A percentile compares a stretch with the other conserved stretches of the same genome.
phyloP scores from a whole-genome alignment of 495 filamentous ascomycete genomes.

The Neurospora discreta region DNA sequence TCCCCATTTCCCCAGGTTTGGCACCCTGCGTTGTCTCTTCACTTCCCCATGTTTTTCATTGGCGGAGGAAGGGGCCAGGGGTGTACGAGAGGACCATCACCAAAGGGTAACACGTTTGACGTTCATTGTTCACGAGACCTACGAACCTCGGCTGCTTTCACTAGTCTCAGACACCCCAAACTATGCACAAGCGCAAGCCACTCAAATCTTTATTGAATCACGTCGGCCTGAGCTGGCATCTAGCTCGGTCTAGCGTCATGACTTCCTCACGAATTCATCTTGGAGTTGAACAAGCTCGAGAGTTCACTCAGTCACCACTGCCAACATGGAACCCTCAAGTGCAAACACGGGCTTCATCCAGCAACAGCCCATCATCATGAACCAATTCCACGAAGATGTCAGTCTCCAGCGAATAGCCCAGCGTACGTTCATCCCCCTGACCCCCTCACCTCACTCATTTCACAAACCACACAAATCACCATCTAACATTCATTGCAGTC shows the following conservation, averaged over 20 bases:
- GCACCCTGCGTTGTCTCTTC: background rate
- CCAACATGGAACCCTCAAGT: conserved; percentile 31
- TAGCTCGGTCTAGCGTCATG: background rate
- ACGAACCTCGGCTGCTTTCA: background rate
- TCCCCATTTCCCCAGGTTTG: background rate
- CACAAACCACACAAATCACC: background rate
- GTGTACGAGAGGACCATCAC: background rate
- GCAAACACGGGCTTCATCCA: conserved; percentile 41
- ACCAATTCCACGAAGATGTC: conserved; percentile 39
- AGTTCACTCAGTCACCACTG: background rate
- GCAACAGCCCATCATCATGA: conserved; percentile 28
- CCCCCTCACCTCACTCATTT: background rate
- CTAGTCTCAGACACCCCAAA: background rate
- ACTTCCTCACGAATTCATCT: background rate
- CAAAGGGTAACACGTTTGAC: background rate
- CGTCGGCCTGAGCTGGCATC: background rate
- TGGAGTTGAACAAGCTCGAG: background rate
- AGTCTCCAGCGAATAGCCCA: conserved; percentile 31
- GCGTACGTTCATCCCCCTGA: conserved; percentile 15
- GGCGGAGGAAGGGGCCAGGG: background rate
- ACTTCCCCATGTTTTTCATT: background rate
- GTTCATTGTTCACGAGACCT: background rate
- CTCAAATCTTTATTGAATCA: background rate
- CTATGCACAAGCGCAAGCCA: background rate
- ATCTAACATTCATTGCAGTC: conserved; percentile 18